Evolutionary conservation across 345 rosid species (phyloP), one percentile per base, ranked within the genome.

Genomic region (Dipteronia sinensis): DNA sequence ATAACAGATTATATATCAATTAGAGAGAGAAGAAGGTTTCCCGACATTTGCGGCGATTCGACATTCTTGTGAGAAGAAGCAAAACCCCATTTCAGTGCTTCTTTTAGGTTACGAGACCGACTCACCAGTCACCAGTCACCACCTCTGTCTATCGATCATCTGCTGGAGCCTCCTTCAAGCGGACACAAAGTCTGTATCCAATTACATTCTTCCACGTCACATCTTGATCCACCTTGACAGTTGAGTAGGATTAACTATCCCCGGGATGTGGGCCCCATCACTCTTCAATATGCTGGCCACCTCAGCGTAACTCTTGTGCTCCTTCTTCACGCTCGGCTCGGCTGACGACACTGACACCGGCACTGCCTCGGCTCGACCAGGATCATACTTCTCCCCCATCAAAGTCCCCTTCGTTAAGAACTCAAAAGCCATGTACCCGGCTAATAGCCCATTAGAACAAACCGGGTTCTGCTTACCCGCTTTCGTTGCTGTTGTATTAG

Each of bases 391-490:
- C 71, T 89, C 79, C 55, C 93, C 97, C 12, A 90, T 74, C 68
- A 92, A 68, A 0, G 93, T 92, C 3, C 93, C 97, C 65, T 81
- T 82, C 1, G 87, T 85, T 75, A 92, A 72, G 55, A 85, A 92
- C 83, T 92, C 94, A 75, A 82, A 85, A 19, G 97, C 94, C 91
- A 92, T 82, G 86, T 90, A 92, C 0, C 97, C 91, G 27, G 97
- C 97, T 10, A 92, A 75, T 0, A 92, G 74, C 84, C 77, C 73
- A 78, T 87, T 90, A 19, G 89, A 77, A 55, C 76, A 62, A 67
- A 29, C 71, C 51, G 81, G 31, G 49, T 69, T 68, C 20, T 68
- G 27, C 6, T 56, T 15, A 1, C 16, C 77, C 15, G 82, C 46
- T 49, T 74, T 83, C 2, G 82, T 3, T 25, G 38, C 1, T 19